Evolutionary conservation across 768 basidiomycete genomes (phyloP).

Genomic region (Trametes elegans): DNA sequence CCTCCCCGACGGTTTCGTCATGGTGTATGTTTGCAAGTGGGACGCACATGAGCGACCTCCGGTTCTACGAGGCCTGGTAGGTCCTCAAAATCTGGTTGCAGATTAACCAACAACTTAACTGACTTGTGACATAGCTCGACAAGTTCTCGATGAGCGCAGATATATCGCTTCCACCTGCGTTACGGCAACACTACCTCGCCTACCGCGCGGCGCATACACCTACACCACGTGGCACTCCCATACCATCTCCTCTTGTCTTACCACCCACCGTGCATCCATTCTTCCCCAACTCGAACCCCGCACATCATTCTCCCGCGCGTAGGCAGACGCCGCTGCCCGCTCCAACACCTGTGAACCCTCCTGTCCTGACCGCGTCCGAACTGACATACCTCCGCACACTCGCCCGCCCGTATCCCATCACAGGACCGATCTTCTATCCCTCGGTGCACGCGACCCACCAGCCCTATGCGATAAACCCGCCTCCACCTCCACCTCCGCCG

Average conservation of each 20-base stretch:
- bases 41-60: constrained; percentile 63
- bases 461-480: background rate
- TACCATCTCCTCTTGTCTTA: constrained; percentile 12
- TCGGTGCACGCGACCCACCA: constrained; percentile 5
- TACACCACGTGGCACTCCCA: constrained; percentile 22
- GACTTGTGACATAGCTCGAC: constrained; percentile 52
- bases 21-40: constrained; percentile 69
- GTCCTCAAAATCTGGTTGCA: constrained; percentile 21
- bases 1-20: constrained; percentile 66
- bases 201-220: constrained; percentile 40
- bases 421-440: constrained; percentile 14
- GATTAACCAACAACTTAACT: background rate
- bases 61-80: constrained; percentile 63
- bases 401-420: constrained; percentile 18
- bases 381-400: constrained; percentile 31
- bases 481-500: constrained; percentile 30
- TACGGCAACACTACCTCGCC: constrained; percentile 28
- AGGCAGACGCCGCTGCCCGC: constrained; percentile 22
- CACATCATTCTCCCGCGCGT: constrained; percentile 28
- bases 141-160: constrained; percentile 76
- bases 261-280: constrained; percentile 19
- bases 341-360: constrained; percentile 23
- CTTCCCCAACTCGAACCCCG: constrained; percentile 20
- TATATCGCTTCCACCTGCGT: constrained; percentile 38
- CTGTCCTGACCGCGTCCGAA: constrained; percentile 31